Evolutionary conservation across 2,329 filamentous ascomycete genomes (phyloP).

Genomic region (Didymella glomerata): DNA sequence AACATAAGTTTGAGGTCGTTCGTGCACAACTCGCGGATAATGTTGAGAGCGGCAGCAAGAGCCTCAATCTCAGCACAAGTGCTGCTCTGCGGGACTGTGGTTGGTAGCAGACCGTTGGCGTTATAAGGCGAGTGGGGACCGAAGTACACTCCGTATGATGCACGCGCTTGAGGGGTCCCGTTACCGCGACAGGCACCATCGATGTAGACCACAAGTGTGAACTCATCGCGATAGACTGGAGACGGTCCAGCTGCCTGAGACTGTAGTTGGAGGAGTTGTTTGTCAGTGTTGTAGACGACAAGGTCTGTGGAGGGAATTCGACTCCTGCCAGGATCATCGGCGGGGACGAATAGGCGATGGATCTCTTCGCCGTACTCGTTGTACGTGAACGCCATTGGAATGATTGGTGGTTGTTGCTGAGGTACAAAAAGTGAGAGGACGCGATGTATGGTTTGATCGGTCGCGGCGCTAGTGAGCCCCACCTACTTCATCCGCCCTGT

Average conservation of each 20-base stretch:
- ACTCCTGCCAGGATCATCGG: background rate
- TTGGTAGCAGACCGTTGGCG: background rate
- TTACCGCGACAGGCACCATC: conserved; percentile 37
- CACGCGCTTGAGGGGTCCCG: conserved; percentile 19
- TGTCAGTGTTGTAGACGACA: conserved; percentile 4
- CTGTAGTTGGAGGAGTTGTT: background rate
- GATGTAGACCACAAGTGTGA: conserved; percentile 30
- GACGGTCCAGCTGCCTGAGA: background rate
- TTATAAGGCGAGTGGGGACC: conserved; percentile 4
- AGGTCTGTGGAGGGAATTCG: background rate
- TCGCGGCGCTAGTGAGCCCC: background rate
- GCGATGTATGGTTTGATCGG: too few species aligned
- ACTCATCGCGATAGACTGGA: background rate
- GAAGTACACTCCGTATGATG: conserved; percentile 32
- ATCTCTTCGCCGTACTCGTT: background rate
- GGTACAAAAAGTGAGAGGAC: too few species aligned
- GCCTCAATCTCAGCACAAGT: background rate
- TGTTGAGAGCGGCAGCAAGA: background rate
- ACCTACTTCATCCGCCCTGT: background rate
- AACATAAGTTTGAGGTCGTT: background rate
- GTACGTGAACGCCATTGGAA: background rate
- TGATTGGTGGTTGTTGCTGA: background rate
- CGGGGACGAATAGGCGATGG: background rate
- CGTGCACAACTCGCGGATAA: background rate
- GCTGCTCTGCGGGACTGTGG: background rate